Base-by-base conservation (phyloP, 148 eudicot genomes). In the Rhododendron kiyosumense region DNA sequence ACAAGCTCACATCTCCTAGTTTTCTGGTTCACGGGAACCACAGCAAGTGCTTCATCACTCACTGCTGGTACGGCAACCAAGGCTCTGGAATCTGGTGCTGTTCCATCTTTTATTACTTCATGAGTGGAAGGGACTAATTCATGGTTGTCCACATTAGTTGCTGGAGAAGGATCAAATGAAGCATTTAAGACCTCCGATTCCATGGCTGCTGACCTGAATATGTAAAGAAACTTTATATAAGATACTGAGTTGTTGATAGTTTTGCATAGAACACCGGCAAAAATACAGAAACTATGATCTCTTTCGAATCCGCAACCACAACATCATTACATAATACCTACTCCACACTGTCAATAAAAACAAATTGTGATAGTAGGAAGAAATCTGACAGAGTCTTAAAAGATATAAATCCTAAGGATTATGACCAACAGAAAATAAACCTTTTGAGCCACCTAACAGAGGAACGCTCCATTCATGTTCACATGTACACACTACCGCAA, bases 1-100 rank as follows among this genome's bases (percentile, higher is more conserved):
- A 95, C 94, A 78, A 92, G 93, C 83, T 95, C 99, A 84, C 89
- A 82, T 75, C 89, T 91, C 89, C 90, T 95, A 82, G 90, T 78
- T 89, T 92, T 94, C 41, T 89, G 89, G 90, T 84, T 89, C 87
- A 88, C 22, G 15, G 98, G 94, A 75, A 94, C 91, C 77, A 94
- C 74, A 24, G 95, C 90, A 86, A 95, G 93, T 84, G 96, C 88
- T 77, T 95, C 95, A 28, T 85, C 78, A 79, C 85, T 91, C 80
- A 85, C 32, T 59, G 91, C 90, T 17, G 93, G 91, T 85, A 93
- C 75, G 48, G 95, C 88, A 69, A 94, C 94, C 85, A 97, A 82
- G 59, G 96, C 98, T 87, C 90, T 92, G 46, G 92, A 90, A 81
- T 93, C 95, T 15, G 92, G 85, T 36, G 34, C 78, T 83, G 85